Base-by-base conservation (phyloP, 1,284 basidiomycete genomes). In the Leccinum subrobustum region DNA sequence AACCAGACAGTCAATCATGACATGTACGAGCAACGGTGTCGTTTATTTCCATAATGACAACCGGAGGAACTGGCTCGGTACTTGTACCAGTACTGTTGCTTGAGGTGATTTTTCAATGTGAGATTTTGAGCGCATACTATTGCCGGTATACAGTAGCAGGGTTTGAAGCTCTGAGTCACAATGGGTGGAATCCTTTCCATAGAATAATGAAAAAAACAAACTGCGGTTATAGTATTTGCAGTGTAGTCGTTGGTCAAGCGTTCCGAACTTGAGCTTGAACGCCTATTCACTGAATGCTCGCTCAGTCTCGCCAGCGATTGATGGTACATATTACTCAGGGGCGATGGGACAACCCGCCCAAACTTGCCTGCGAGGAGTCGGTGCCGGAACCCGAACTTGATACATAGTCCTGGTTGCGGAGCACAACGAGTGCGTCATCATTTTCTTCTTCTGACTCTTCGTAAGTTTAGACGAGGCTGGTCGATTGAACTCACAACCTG, bases 401-500 rank as follows among this genome's bases (percentile, higher is more conserved):
- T 29, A 29, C 29, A 29, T 29, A 29, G 35, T 37, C 35, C 35
- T 16, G 37, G 16, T 39, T 3, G 37, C 7, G 8, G 37, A 39
- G 14, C 37, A 39, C 37, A 2, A 39, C 37, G 37, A 39, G 39
- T 42, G n/a, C 39, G n/a, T 44, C 18, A 44, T 44, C 39, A n/a
- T 39, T 39, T 39, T 18, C 18, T 39, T 18, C 42, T 44, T 44
- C 42, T 18, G 8, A n/a, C 12, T 42, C 39, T 42, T 9, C n/a
- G n/a, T 18, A 18, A 42, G 1, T 9, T 18, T 20, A 9, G 18
- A 62, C 12, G 2, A 29, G 7, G 14, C 23, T 50, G 48, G 20
- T 25, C 18, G 8, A 23, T 14, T 55, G 9, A 47, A 69, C 68
- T 20, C 20, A 23, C 12, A 48, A 20, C 42, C 18, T 20, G 42